Percentiles rank a stretch among this genome's conserved stretches.
These are phyloP conservation scores for Colletotrichum orchidophilum DNA, from an alignment of 2,329 filamentous ascomycete genomes.

Conservation along the genomic window DNA sequence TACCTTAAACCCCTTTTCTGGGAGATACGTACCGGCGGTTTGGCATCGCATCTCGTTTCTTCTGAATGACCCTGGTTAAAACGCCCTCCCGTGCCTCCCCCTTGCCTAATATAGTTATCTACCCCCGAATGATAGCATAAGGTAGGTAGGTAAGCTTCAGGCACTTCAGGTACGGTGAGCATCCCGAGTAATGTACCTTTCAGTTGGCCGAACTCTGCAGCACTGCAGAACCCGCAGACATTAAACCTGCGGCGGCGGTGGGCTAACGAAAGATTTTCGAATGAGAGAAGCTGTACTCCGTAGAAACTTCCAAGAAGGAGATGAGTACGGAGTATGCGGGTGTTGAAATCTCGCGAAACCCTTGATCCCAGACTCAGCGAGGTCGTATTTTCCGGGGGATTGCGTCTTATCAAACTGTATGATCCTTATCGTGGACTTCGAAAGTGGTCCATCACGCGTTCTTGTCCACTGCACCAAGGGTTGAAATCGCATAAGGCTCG, in stretches of 20 bases:
- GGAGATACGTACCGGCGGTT: constrained; percentile 13
- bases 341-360: constrained; percentile 9
- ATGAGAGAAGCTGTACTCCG: neutral
- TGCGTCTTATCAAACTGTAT: constrained; percentile 9
- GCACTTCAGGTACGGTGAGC: neutral
- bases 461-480: neutral
- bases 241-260: neutral
- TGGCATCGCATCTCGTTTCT: neutral
- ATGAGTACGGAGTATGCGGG: constrained; percentile 20
- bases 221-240: neutral
- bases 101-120: neutral
- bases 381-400: constrained; percentile 30
- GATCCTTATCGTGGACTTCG: neutral
- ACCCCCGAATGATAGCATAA: constrained; percentile 8
- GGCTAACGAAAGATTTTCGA: neutral
- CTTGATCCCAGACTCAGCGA: constrained; percentile 25
- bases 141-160: neutral
- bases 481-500: constrained; percentile 2
- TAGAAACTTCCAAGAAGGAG: constrained; percentile 16
- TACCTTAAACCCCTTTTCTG: neutral
- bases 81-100: neutral
- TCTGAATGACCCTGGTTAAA: neutral
- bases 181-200: constrained; percentile 18
- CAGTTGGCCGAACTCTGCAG: constrained; percentile 7
- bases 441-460: constrained; percentile 9